A percentile compares a stretch with the other conserved stretches of the same genome.
phyloP scores from a whole-genome alignment of 2,329 filamentous ascomycete species.

The Periconia macrospinosa region DNA sequence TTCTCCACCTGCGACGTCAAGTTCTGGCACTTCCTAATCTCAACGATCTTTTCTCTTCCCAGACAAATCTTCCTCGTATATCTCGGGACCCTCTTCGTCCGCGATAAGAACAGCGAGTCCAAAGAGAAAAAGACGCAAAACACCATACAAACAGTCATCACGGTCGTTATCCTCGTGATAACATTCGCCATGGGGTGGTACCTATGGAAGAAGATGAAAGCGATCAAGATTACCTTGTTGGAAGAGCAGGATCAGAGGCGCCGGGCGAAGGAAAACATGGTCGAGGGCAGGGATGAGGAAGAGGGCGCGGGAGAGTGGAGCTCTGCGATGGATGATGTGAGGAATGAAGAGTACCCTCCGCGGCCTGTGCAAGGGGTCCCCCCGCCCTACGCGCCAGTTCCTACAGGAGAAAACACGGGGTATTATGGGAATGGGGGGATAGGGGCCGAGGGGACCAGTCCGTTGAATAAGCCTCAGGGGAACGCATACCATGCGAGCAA shows the following conservation, averaged over 20 bases:
- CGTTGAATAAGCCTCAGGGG: background rate
- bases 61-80: constrained; percentile 19
- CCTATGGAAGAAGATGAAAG: constrained; percentile 14
- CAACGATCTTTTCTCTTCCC: constrained; percentile 13
- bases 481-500: background rate
- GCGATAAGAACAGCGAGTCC: background rate
- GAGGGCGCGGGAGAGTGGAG: background rate
- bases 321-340: background rate
- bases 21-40: constrained; percentile 12
- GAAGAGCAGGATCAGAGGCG: constrained; percentile 11
- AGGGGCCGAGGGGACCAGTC: background rate
- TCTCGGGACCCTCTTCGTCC: constrained; percentile 11
- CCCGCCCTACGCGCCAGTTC: background rate
- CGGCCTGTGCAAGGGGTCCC: background rate
- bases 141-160: constrained; percentile 6
- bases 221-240: constrained; percentile 10
- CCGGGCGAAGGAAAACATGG: background rate
- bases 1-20: constrained; percentile 19
- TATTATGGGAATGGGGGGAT: background rate
- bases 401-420: background rate
- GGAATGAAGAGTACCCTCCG: background rate
- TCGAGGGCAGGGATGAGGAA: background rate
- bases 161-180: constrained; percentile 5
- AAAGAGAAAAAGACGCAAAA: constrained; percentile 4
- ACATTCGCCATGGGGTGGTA: constrained; percentile 11